Base-by-base conservation (phyloP, 148 eudicot species). In the Silene latifolia region DNA sequence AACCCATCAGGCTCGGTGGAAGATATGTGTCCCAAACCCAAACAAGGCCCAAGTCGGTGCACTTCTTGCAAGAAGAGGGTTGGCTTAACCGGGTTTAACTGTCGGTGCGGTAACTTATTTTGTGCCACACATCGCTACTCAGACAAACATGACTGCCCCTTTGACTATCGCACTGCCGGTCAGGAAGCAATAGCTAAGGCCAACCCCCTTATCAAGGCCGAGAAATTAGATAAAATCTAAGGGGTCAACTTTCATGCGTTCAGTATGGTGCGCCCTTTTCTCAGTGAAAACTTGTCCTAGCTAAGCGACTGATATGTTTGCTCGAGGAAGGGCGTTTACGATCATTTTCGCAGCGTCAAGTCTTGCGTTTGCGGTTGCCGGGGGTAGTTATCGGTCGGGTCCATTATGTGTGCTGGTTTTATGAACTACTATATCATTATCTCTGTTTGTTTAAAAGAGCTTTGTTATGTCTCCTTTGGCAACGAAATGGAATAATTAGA, bases 111-210 rank as follows among this genome's bases (percentile, higher is more conserved):
- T 32, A 79, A 76, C 56, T 63, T 85, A n/a, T 90, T 85, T 78
- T 90, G 96, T 79, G 84, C 85, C 21, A 63, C 81, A 10, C 92
- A 90, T 68, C 87, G 96, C 32, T 90, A 89, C 81, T 84, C 93
- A 0, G 93, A 89, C 84, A 86, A 86, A 72, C 91, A 89, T 15
- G 86, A 87, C 5, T 90, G 92, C 66, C 82, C 85, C 23, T 88
- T 90, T 68, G 92, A 90, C 76, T 90, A 85, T 72, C 86, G 72
- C 10, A 64, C 85, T 51, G 86, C 88, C 4, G 96, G 69, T 3
- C 81, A 78, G 12, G 88, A 85, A 75, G 90, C 88, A n/a, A 88
- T 90, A 53, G 89, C 90, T 4, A 90, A 87, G 63, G 90, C 88
- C 75, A 87, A 87, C 74, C 90, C 88, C 0, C 80, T 87, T 27